Evolutionary conservation across 176 grass and related monocot genomes (phyloP).

Genomic region (Otatea glauca): DNA sequence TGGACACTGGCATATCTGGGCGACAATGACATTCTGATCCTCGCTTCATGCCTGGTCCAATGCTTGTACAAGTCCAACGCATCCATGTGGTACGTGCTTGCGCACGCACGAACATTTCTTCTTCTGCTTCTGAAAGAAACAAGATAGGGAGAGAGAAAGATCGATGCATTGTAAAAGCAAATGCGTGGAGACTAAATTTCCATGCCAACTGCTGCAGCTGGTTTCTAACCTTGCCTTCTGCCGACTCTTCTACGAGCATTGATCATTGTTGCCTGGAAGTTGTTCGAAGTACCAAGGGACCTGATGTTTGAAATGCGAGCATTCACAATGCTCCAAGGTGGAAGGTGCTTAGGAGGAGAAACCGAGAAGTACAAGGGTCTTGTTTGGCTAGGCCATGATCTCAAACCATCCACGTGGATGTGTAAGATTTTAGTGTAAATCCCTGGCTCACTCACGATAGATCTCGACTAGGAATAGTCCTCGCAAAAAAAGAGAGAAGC

Average conservation of each 20-base stretch:
- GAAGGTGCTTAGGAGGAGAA: too few relatives aligned
- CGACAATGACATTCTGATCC: not conserved
- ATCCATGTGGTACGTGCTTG: not conserved
- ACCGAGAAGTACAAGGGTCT: too few relatives aligned
- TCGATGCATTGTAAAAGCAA: not conserved
- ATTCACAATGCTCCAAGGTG: not conserved
- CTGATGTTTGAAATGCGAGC: not conserved
- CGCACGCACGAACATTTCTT: not conserved
- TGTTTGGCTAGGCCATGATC: too few relatives aligned
- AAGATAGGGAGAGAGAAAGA: not conserved
- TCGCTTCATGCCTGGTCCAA: not conserved
- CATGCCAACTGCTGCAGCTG: not conserved
- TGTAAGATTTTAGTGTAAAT: too few relatives aligned
- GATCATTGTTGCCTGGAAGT: not conserved
- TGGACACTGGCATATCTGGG: conserved; percentile 3
- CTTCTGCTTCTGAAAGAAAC: not conserved
- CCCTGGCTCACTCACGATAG: too few relatives aligned
- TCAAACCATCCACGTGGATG: too few relatives aligned
- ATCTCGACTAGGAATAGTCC: too few relatives aligned
- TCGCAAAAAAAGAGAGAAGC: too few relatives aligned
- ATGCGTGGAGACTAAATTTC: not conserved
- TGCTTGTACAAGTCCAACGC: conserved; percentile 2
- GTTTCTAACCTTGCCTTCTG: not conserved
- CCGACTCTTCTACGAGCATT: not conserved
- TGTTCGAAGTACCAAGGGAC: not conserved